Base-by-base conservation (phyloP, 2,329 filamentous ascomycete species). In the Achaetomium macrosporum region DNA sequence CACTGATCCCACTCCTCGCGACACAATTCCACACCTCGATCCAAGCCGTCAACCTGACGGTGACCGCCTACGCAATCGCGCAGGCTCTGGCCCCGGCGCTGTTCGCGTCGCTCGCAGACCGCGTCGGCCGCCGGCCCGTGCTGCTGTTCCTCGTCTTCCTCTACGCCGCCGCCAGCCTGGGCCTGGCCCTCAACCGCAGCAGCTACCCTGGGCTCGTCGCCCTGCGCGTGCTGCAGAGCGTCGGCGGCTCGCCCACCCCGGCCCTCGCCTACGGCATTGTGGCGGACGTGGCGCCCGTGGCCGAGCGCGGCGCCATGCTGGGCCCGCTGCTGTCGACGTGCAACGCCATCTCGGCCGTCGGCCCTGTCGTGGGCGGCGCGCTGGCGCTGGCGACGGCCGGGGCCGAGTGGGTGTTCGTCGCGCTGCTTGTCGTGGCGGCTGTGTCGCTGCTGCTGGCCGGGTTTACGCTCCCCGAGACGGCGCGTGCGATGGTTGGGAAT, bases 271-370 rank as follows among this genome's bases (percentile, higher is more conserved):
- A 78, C 57, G 86, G 81, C 1, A 78, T 88, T 2, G 77, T 88
- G 6, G 82, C 83, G 0, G 87, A 90, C 61, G 75, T 88, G 11
- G 77, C 81, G 0, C 79, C 82, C 0, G 78, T 76, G 19, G 73
- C 78, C 0, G 83, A 90, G 64, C 72, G 87, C 57, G 87, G 87
- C 1, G 76, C 74, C 36, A 89, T 85, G 60, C 81, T 89, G 67
- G 84, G 79, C 35, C 78, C 81, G 57, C 77, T 81, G 36, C 76
- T 75, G 20, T 72, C 72, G 13, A 78, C 75, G 12, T 69, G 75
- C 25, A 78, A 81, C 1, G 62, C 83, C 16, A 71, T 73, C 9
- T 47, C 47, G 2, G 51, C 52, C 3, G 31, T 56, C 1, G 53
- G 53, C 10, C 57, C 57, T 8, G 44, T 55, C 1, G 51, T 60